Base-by-base conservation (phyloP, 345 rosid genomes). In the Citrus inodora region DNA sequence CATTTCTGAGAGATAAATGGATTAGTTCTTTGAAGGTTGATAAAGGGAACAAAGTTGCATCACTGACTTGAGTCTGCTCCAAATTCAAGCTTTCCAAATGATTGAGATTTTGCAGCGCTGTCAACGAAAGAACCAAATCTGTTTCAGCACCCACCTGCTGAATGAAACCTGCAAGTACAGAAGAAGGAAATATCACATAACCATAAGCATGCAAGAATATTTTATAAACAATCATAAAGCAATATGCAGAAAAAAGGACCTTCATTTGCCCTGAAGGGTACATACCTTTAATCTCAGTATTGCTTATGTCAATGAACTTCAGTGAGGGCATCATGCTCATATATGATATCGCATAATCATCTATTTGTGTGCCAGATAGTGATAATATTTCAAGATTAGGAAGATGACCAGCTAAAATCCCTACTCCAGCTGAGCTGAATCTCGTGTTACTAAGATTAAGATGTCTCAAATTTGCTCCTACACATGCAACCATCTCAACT, bases 281-380 rank as follows among this genome's bases (percentile, higher is more conserved):
- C 75, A 24, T 83, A 91, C 99, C 99, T 91, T 70, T 87, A 73
- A 90, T 86, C 35, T 80, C 83, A 73, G 97, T 91, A 78, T 85
- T 87, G 87, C 97, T 90, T 76, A 96, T 83, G 86, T 96, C 92
- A 76, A 96, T 78, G 81, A 76, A 78, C 85, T 86, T 90, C 66
- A 95, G 28, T 6, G 89, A 80, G 59, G 95, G 80, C 86, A 96
- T 91, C 82, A 28, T 80, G 80, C 94, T 71, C 58, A 94, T 81
- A 84, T 74, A 89, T 66, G 89, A 78, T 48, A 96, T 59, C 66
- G 94, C 87, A 69, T 75, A 70, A 71, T 96, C 99, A 81, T 92
- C 92, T 0, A 91, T 75, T 42, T 56, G 74, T 77, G 96, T 87
- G 67, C 73, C 64, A 72, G 98, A 88, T 83, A 96, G 79, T 40